Conservation (phyloP, 768 basidiomycete genomes). For the Pleurotus ostreatus region DNA sequence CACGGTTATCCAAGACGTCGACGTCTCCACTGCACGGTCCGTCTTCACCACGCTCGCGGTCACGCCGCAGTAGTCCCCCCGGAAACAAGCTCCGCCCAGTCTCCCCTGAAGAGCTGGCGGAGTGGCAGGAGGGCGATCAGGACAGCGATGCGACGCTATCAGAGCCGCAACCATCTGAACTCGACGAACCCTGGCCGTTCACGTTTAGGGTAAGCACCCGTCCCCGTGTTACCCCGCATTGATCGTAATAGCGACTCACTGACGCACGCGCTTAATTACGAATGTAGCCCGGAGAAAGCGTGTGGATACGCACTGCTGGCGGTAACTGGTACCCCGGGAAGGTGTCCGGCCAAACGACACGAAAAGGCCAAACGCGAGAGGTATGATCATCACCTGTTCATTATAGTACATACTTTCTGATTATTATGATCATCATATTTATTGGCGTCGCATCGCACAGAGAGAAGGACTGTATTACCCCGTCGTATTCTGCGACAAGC, state of each 20-base stretch:
- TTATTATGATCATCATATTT: not conserved
- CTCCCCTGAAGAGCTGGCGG: constrained; percentile 29
- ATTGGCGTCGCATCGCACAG: not conserved
- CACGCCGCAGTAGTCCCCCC: not conserved
- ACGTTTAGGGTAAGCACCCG: constrained; percentile 40
- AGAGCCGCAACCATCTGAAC: constrained; percentile 30
- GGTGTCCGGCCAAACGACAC: constrained; percentile 40
- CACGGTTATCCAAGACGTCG: not conserved
- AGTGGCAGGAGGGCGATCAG: constrained; percentile 25
- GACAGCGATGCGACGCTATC: constrained; percentile 24
- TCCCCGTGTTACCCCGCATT: not conserved
- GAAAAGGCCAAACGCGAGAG: constrained; percentile 41
- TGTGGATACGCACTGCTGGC: constrained; percentile 48
- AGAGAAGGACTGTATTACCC: constrained; percentile 53
- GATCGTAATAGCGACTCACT: constrained; percentile 2
- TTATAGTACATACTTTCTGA: constrained; percentile 3
- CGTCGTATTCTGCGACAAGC: constrained; percentile 42
- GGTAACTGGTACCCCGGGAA: constrained; percentile 51
- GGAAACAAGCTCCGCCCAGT: constrained; percentile 26
- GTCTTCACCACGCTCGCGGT: not conserved
- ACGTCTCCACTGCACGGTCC: not conserved
- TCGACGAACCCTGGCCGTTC: constrained; percentile 51
- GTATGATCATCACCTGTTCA: constrained; percentile 23
- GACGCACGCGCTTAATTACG: constrained; percentile 3
- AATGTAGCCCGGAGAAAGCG: constrained; percentile 39